Conservation (phyloP, 805 yeast genomes). For the Hanseniaspora occidentalis region DNA sequence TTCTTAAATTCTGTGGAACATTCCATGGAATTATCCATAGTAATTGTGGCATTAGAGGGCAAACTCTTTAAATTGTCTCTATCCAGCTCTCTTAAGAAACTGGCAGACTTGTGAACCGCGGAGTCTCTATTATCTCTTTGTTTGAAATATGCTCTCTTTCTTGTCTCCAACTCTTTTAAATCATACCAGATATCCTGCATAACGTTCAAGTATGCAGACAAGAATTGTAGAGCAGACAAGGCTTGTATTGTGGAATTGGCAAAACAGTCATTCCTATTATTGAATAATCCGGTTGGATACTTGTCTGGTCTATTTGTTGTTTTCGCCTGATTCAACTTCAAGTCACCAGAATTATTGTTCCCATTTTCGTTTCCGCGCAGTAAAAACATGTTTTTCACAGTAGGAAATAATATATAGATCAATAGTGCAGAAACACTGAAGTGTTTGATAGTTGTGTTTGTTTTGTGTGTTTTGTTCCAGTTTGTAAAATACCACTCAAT, state of each 20-base stretch:
- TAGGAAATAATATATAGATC: not conserved
- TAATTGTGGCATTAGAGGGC: slow-evolving; percentile 10
- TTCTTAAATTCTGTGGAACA: slow-evolving; percentile 6
- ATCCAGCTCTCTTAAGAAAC: too few species aligned
- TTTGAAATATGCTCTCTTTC: slow-evolving; percentile 5
- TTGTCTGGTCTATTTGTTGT: slow-evolving; percentile 1
- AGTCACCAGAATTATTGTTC: not conserved
- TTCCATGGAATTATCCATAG: slow-evolving; percentile 8
- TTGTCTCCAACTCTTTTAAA: slow-evolving; percentile 3
- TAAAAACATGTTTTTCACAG: not conserved
- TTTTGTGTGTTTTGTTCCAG: not conserved
- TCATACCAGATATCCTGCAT: slow-evolving; percentile 8
- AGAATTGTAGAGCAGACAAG: slow-evolving; percentile 44
- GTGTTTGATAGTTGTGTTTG: not conserved
- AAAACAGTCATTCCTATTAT: slow-evolving; percentile 80
- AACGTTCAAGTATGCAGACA: slow-evolving; percentile 43
- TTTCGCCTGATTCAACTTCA: not conserved
- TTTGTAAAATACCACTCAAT: not conserved
- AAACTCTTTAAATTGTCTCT: slow-evolving; percentile 5
- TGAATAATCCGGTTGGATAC: slow-evolving; percentile 71
- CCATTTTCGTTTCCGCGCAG: too few species aligned
- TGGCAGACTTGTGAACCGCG: too few species aligned
- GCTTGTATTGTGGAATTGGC: slow-evolving; percentile 86
- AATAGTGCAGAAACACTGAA: not conserved
- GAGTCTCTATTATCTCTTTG: too few species aligned